Evolutionary conservation across 345 rosid genomes (phyloP).

Genomic region (Moringa oleifera): DNA sequence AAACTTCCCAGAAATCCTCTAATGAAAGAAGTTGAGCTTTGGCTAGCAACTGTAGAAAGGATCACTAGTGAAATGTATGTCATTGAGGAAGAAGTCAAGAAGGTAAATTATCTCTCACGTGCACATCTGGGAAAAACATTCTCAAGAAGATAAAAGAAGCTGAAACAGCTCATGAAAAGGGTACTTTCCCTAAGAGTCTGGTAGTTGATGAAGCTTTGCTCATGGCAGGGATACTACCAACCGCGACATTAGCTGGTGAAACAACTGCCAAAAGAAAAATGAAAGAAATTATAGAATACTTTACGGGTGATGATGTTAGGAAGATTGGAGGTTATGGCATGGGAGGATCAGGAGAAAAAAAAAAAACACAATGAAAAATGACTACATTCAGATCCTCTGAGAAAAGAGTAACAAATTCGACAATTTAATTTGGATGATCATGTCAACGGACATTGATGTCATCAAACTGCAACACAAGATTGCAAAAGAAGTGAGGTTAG

Average conservation of each 20-base stretch:
- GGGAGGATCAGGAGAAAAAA: constrained; percentile 15
- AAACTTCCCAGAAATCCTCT: constrained; percentile 3
- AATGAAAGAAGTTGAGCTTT: constrained; percentile 7
- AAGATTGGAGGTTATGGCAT: constrained; percentile 20
- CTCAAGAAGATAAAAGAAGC: background rate
- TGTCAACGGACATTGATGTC: constrained; percentile 7
- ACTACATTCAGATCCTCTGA: constrained; percentile 8
- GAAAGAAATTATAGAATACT: background rate
- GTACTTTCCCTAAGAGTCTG: background rate
- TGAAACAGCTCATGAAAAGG: background rate
- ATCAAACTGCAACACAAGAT: constrained; percentile 11
- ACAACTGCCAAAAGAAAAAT: background rate
- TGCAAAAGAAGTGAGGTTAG: constrained; percentile 1
- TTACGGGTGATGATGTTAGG: background rate
- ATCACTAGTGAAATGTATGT: background rate
- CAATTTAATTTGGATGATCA: constrained; percentile 16
- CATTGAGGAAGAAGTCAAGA: background rate
- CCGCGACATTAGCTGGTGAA: background rate
- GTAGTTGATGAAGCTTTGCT: background rate
- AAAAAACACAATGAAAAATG: constrained; percentile 7
- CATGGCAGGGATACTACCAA: background rate
- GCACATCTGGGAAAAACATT: background rate
- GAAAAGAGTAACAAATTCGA: background rate
- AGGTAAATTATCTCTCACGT: background rate
- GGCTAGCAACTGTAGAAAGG: constrained; percentile 5